Base-by-base conservation (phyloP, 1,284 basidiomycete species). In the Ceratorhiza oryzae-sativae region DNA sequence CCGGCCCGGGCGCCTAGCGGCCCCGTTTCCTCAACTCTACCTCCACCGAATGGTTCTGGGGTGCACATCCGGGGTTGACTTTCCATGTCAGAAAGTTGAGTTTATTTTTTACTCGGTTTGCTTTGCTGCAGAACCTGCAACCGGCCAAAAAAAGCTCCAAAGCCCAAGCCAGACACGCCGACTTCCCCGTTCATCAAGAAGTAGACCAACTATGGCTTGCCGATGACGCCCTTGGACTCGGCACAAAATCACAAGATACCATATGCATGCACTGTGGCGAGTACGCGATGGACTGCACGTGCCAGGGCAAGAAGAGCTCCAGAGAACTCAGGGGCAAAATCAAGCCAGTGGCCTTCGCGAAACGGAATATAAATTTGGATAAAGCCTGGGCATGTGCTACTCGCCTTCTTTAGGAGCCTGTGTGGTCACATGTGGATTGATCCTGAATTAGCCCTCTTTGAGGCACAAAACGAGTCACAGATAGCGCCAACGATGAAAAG, bases 1-100 rank as follows among this genome's bases (percentile, higher is more conserved):
- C 25, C 49, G 49, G 49, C 49, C 49, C 49, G 49, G 49, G 49
- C 49, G 49, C 49, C 23, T 27, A 53, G 13, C 36, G n/a, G n/a
- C 36, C 36, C 36, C 13, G 8, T 39, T 13, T 39, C 36, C 36
- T 25, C 49, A 13, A 18, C 12, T 18, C 46, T 23, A n/a, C n/a
- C 8, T 20, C 20, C 46, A 20, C 46, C 46, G n/a, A 23, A 62
- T 41, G n/a, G 46, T 46, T 45, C 27, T 46, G 61, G 61, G 25
- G 27, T 23, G 32, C 59, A 27, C 61, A 63, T 49, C 45, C 45
- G 61, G 30, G 49, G 49, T 25, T 10, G 15, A 49, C 4, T 9
- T 53, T 53, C 49, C 30, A 15, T 15, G 25, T 12, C 25, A 15
- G 2, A 10, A 53, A 53, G 13, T 27, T 9, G 20, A 9, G 25